These are phyloP conservation scores for Cyberlindnera subsufficiens DNA, from an alignment of 805 yeast species.

Conservation along the genomic window DNA sequence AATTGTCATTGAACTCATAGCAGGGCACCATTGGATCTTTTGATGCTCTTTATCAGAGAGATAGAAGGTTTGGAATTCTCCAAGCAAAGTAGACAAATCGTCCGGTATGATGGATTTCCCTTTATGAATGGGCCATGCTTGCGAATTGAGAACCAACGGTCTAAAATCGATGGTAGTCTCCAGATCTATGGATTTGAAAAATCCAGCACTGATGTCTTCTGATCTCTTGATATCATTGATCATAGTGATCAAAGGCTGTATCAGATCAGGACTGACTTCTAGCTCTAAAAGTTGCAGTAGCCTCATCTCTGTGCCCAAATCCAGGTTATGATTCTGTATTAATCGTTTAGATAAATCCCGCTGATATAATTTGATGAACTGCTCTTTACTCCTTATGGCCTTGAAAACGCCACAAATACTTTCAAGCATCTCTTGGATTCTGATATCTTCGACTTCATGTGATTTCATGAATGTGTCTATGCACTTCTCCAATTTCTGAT, in stretches of 20 bases:
- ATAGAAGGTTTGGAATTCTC: constrained; percentile 12
- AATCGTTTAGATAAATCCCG: constrained; percentile 19
- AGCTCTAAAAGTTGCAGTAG: constrained; percentile 7
- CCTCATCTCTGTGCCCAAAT: constrained; percentile 7
- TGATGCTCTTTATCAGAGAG: constrained; percentile 5
- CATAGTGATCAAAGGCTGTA: constrained; percentile 13
- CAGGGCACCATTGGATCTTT: constrained; percentile 15
- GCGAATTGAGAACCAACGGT: constrained; percentile 15
- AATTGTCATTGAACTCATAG: constrained; percentile 18
- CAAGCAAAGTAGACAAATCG: constrained; percentile 3
- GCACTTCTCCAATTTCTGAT: constrained; percentile 10
- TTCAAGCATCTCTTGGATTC: constrained; percentile 1
- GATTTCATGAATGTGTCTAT: constrained; percentile 18
- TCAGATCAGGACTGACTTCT: constrained; percentile 14
- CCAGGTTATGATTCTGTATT: constrained; percentile 6
- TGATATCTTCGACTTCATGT: neutral
- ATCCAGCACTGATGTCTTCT: neutral
- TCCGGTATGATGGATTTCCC: constrained; percentile 6
- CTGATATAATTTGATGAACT: constrained; percentile 15
- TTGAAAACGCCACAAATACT: constrained; percentile 16
- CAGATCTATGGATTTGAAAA: neutral
- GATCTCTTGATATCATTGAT: constrained; percentile 14
- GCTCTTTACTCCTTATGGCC: constrained; percentile 18
- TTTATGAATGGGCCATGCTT: constrained; percentile 17
- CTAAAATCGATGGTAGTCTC: constrained; percentile 8